Percentiles rank a stretch among this genome's conserved stretches.
Evolutionary conservation across 192 early-diverging fungal genomes (phyloP).

Genomic region (Gamsiella multidivaricata): DNA sequence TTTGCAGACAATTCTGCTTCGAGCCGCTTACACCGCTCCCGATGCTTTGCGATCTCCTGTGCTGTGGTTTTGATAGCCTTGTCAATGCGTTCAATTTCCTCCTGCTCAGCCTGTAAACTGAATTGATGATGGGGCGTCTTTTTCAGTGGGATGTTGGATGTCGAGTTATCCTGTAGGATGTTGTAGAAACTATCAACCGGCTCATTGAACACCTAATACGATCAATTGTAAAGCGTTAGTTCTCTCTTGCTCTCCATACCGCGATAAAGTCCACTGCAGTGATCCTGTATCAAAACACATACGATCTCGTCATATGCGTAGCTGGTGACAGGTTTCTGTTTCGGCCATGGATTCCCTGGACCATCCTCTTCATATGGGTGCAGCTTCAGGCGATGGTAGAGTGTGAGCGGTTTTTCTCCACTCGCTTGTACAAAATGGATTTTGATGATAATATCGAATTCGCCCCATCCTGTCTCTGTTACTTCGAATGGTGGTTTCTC

Average conservation of each 20-base stretch:
- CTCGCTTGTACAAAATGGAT: conserved; percentile 82
- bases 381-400: conserved; percentile 92
- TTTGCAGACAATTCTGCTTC: conserved; percentile 33
- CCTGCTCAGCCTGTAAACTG: conserved; percentile 74
- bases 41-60: conserved; percentile 38
- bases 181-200: conserved; percentile 81
- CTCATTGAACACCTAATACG: conserved; percentile 88
- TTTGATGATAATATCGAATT: conserved; percentile 97
- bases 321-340: conserved; percentile 75
- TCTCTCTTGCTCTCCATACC: neutral
- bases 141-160: conserved; percentile 58
- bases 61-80: conserved; percentile 54
- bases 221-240: too few species aligned
- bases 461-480: conserved; percentile 98
- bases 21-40: conserved; percentile 36
- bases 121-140: conserved; percentile 56
- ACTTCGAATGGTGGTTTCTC: conserved; percentile 93
- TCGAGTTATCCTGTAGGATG: conserved; percentile 62
- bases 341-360: conserved; percentile 61
- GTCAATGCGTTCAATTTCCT: conserved; percentile 73
- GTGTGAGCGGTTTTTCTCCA: conserved; percentile 82
- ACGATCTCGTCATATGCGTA: conserved; percentile 88
- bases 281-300: too few species aligned
- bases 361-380: conserved; percentile 86
- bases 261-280: too few species aligned